Percentiles rank a stretch among this genome's conserved stretches.
Evolutionary conservation across 2,329 filamentous ascomycete species (phyloP).

Genomic region (Cladophialophora exuberans): DNA sequence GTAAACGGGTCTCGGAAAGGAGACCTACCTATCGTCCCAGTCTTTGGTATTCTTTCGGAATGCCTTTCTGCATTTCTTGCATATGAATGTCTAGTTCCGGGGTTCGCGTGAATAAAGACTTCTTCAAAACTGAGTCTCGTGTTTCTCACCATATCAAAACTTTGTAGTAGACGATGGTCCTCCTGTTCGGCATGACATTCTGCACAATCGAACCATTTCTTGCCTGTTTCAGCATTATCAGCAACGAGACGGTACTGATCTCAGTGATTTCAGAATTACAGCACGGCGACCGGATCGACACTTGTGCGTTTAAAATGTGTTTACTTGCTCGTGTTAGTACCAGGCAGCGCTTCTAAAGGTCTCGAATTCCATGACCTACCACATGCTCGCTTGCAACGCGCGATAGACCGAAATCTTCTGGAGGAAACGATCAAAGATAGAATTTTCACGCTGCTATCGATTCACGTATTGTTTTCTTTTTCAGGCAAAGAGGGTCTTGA

Average conservation of each 20-base stretch:
- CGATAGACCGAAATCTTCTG: neutral
- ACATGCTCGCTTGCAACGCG: constrained; percentile 3
- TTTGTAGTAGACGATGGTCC: constrained; percentile 73
- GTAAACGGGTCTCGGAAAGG: neutral
- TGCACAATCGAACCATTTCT: constrained; percentile 98
- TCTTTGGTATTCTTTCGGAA: constrained; percentile 92
- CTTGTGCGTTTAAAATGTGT: constrained; percentile 97
- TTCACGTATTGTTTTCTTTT: too few species aligned
- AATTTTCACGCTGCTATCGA: too few species aligned
- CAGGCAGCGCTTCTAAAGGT: neutral
- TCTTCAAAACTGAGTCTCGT: too few species aligned
- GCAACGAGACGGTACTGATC: neutral
- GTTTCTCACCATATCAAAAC: constrained; percentile 76
- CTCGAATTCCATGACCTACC: neutral
- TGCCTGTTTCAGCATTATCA: constrained; percentile 56
- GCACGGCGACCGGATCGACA: constrained; percentile 92
- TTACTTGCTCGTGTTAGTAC: constrained; percentile 63
- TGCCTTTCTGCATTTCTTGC: constrained; percentile 98
- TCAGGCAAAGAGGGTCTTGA: too few species aligned
- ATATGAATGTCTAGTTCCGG: constrained; percentile 68
- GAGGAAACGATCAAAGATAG: too few species aligned
- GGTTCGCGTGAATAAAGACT: neutral
- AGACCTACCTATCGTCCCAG: constrained; percentile 75
- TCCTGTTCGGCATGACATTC: constrained; percentile 88
- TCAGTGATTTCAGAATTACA: constrained; percentile 63